Evolutionary conservation across 306 rosid species (phyloP), one percentile per base, ranked within the genome.

Genomic region (Cucurbita ficifolia): DNA sequence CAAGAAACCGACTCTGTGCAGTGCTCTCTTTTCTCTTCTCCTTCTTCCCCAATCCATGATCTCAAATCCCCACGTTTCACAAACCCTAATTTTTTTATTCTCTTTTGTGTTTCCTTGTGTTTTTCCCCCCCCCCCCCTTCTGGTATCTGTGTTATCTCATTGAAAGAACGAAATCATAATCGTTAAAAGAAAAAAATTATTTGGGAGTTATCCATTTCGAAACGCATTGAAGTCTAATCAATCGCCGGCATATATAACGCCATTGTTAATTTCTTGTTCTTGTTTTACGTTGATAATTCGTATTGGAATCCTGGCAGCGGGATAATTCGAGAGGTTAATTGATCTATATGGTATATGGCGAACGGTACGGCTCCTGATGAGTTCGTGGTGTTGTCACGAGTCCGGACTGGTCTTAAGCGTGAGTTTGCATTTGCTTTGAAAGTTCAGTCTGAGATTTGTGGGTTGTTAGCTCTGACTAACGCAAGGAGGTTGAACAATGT

Each of bases 311-410:
- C 17, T 18, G n/a, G 10, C 21, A 21, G 17, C n/a, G 72, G 52
- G 19, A 12, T 67, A 67, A 67, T 43, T 21, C 19, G 57, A 46
- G 67, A 72, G 71, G 52, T 75, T 61, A 58, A 49, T 64, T 35
- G 55, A 56, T 72, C 52, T n/a, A 9, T 29, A 16, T 42, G 65
- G 76, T 49, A 55, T 58, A 94, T 94, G 99, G 99, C 96, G 68
- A 91, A 90, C 58, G 97, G 96, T n/a, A 77, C 87, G 70, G 88
- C 86, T 80, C 82, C 92, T 6, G 83, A 86, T 19, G 91, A 86
- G 84, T 88, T 89, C 39, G 81, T 83, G 64, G 75, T 84, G 75
- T 75, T 84, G n/a, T 86, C 96, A n/a, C 81, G 77, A 76, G 92
- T 87, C 35, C 90, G 97, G 35, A 52, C 87, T 56, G 81, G 85